A percentile compares a stretch with the other conserved stretches of the same genome.
Evolutionary conservation across 768 basidiomycete genomes (phyloP).

Genomic region (Serendipita indica): DNA sequence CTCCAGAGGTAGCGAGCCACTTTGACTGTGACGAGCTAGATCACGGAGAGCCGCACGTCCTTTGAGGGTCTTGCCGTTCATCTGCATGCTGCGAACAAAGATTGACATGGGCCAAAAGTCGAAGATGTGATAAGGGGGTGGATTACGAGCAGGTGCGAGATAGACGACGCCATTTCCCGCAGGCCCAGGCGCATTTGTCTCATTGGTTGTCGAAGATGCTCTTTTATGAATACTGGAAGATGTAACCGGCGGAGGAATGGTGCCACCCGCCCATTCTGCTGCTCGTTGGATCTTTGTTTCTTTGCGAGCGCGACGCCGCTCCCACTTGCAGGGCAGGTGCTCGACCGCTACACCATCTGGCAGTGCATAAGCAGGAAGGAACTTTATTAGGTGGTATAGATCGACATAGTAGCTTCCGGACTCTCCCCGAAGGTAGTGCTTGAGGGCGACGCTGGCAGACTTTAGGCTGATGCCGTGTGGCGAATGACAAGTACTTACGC

Average conservation of each 20-base stretch:
- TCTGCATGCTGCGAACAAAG: slow-evolving; percentile 10
- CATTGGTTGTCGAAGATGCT: not conserved
- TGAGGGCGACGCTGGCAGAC: slow-evolving; percentile 3
- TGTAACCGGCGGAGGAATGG: no score
- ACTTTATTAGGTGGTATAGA: slow-evolving; percentile 10
- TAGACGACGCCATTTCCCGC: not conserved
- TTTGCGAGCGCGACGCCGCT: not conserved
- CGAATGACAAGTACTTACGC: not conserved
- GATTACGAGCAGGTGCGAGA: slow-evolving; percentile 5
- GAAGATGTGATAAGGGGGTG: slow-evolving; percentile 9
- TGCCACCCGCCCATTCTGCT: no score
- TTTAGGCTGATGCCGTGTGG: not conserved
- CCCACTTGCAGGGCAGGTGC: not conserved
- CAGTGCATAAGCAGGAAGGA: slow-evolving; percentile 4
- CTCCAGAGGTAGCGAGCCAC: slow-evolving; percentile 8
- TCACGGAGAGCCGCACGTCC: slow-evolving; percentile 8
- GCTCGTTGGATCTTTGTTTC: no score
- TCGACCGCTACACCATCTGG: not conserved
- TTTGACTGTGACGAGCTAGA: not conserved
- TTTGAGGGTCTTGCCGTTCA: slow-evolving; percentile 1
- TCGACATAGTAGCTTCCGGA: slow-evolving; percentile 6
- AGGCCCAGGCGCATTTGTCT: not conserved
- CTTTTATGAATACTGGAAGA: not conserved
- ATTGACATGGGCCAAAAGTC: slow-evolving; percentile 11
- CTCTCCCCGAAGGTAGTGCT: slow-evolving; percentile 10